Evolutionary conservation across 1,139 yeast genomes (phyloP).

Genomic region (Sugiyamaella japonica): DNA sequence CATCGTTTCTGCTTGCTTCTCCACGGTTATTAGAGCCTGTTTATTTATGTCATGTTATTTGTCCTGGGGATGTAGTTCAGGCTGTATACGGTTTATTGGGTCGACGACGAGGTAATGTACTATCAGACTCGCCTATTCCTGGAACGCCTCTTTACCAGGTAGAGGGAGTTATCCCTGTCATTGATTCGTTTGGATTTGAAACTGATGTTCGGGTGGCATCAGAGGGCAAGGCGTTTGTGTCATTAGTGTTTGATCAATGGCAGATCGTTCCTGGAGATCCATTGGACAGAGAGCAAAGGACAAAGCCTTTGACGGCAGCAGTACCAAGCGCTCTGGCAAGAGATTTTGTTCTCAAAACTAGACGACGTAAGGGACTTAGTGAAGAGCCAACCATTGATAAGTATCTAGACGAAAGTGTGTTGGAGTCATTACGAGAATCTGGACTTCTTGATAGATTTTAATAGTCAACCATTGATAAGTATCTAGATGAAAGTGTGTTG

Average conservation of each 20-base stretch:
- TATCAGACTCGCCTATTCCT: conserved; percentile 56
- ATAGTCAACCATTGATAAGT: too few species aligned
- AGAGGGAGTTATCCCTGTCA: conserved; percentile 74
- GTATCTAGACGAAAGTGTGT: conserved; percentile 65
- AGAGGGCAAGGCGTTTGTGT: conserved; percentile 75
- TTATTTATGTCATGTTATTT: conserved; percentile 61
- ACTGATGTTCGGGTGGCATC: conserved; percentile 78
- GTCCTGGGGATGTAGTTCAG: conserved; percentile 50
- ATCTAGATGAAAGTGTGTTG: too few species aligned
- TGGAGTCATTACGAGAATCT: conserved; percentile 52
- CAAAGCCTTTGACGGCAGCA: conserved; percentile 77
- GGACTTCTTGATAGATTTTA: conserved; percentile 41
- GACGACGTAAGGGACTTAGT: conserved; percentile 74
- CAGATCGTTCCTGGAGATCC: conserved; percentile 89
- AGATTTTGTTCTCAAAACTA: conserved; percentile 85
- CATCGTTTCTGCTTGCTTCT: conserved; percentile 73
- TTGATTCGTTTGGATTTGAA: conserved; percentile 87
- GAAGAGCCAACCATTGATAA: conserved; percentile 75
- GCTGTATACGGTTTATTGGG: conserved; percentile 55
- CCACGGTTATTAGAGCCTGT: conserved; percentile 86
- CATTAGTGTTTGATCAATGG: conserved; percentile 70
- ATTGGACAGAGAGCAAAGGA: conserved; percentile 58
- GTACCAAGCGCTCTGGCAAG: conserved; percentile 69
- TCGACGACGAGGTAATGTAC: conserved; percentile 67
- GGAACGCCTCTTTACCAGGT: conserved; percentile 72